A percentile compares a stretch with the other conserved stretches of the same genome.
phyloP scores from a whole-genome alignment of 768 basidiomycete species.

The Lentinula raphanica region DNA sequence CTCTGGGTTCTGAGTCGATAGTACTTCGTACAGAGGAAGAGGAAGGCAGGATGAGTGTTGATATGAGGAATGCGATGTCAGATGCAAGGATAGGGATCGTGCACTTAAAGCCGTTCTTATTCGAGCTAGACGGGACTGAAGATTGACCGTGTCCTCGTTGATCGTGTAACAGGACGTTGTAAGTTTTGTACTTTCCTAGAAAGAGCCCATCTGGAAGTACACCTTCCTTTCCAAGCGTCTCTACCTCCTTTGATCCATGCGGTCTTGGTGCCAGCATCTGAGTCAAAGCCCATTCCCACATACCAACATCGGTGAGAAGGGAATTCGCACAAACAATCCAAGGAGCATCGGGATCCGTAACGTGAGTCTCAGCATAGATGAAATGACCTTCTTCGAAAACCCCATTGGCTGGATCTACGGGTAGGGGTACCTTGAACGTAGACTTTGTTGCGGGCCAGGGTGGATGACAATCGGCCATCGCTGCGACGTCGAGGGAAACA shows the following conservation, averaged over 20 bases:
- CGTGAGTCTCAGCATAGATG: constrained; percentile 39
- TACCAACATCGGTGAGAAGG: constrained; percentile 39
- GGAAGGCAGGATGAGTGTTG: constrained; percentile 25
- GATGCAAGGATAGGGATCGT: constrained; percentile 42
- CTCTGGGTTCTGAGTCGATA: constrained; percentile 18
- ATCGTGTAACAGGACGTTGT: constrained; percentile 46
- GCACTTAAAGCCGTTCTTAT: constrained; percentile 9
- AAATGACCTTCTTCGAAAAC: constrained; percentile 21
- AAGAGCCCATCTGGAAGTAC: constrained; percentile 7
- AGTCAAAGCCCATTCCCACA: constrained; percentile 45
- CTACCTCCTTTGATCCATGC: not conserved
- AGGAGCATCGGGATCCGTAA: constrained; percentile 32
- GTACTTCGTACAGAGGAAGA: constrained; percentile 2
- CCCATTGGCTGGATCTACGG: constrained; percentile 14
- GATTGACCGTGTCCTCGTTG: constrained; percentile 50
- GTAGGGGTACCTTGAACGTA: constrained; percentile 30
- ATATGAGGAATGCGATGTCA: constrained; percentile 37
- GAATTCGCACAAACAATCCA: constrained; percentile 51
- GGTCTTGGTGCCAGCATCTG: constrained; percentile 27
- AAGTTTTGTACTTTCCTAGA: constrained; percentile 19
- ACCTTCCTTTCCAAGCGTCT: not conserved
- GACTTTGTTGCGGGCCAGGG: constrained; percentile 40
- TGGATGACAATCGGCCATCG: constrained; percentile 38
- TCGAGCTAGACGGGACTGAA: constrained; percentile 21
- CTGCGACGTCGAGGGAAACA: constrained; percentile 55